Conservation (phyloP, 371 early-diverging fungal genomes). For the Apophysomyces trapeziformis region DNA sequence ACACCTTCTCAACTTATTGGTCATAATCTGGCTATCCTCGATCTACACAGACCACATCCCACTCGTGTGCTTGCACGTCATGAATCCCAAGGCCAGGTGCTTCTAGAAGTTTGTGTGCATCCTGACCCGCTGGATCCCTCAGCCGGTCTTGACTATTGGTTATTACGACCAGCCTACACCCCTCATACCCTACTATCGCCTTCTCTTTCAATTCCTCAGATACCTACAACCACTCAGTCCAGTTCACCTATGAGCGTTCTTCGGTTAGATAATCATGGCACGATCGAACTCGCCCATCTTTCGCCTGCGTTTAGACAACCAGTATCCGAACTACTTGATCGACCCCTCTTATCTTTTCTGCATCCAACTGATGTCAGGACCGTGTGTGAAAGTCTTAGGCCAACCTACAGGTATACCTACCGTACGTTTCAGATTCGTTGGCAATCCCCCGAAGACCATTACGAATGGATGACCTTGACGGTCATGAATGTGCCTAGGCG, state of each 20-base stretch:
- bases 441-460: constrained; percentile 7
- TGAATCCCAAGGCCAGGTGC: constrained; percentile 20
- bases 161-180: constrained; percentile 26
- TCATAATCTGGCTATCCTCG: constrained; percentile 1
- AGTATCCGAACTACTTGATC: constrained; percentile 24
- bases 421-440: constrained; percentile 36
- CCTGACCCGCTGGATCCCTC: constrained; percentile 33
- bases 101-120: constrained; percentile 39
- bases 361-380: constrained; percentile 37
- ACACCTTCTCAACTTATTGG: constrained; percentile 26
- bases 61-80: constrained; percentile 17
- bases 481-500: constrained; percentile 15
- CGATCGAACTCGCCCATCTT: constrained; percentile 38
- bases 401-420: constrained; percentile 15
- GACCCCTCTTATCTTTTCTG: constrained; percentile 46
- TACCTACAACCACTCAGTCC: constrained; percentile 4
- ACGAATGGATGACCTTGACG: constrained; percentile 15
- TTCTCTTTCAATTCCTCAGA: constrained; percentile 3
- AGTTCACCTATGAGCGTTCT: constrained; percentile 27
- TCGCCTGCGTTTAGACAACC: neutral
- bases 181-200: constrained; percentile 2
- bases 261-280: constrained; percentile 36
- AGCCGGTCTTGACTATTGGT: constrained; percentile 37
- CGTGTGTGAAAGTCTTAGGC: constrained; percentile 30
- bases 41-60: neutral